These are phyloP conservation scores for Solanum pinnatisectum DNA, from an alignment of 257 asterid species.

Conservation along the genomic window DNA sequence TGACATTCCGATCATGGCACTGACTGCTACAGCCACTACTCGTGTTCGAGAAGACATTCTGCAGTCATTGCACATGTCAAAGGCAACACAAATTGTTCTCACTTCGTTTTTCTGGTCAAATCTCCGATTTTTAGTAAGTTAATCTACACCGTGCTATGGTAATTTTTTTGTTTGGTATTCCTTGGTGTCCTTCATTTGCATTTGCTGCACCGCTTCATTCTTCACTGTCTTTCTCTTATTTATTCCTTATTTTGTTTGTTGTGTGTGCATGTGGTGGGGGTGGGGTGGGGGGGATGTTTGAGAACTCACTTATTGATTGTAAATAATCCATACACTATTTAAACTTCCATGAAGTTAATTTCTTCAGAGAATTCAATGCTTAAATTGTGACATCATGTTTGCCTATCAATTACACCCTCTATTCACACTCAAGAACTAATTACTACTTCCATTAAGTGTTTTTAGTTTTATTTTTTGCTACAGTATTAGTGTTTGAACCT, in stretches of 20 bases:
- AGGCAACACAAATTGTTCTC: constrained; percentile 30
- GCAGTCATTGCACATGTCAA: constrained; percentile 61
- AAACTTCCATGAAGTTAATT: not conserved
- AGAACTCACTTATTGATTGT: not conserved
- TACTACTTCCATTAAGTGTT: not conserved
- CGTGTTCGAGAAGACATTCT: constrained; percentile 64
- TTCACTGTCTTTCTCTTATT: not conserved
- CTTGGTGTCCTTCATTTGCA: not conserved
- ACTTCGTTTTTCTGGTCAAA: constrained; percentile 73
- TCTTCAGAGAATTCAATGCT: not conserved
- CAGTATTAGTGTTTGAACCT: not conserved
- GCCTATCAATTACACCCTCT: not conserved
- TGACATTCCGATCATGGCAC: constrained; percentile 72
- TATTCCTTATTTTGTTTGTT: not conserved
- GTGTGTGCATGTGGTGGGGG: constrained; percentile 21
- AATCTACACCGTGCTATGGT: not conserved
- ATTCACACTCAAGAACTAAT: not conserved
- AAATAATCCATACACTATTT: not conserved
- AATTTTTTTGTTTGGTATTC: not conserved
- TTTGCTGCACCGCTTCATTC: not conserved
- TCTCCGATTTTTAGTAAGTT: constrained; percentile 58
- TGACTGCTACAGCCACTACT: constrained; percentile 70
- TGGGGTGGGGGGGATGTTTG: not conserved
- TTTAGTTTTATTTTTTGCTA: not conserved
- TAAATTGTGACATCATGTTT: not conserved